These are phyloP conservation scores for Sphaerostilbella broomeana DNA, from an alignment of 2,329 filamentous ascomycete genomes.

Conservation along the genomic window DNA sequence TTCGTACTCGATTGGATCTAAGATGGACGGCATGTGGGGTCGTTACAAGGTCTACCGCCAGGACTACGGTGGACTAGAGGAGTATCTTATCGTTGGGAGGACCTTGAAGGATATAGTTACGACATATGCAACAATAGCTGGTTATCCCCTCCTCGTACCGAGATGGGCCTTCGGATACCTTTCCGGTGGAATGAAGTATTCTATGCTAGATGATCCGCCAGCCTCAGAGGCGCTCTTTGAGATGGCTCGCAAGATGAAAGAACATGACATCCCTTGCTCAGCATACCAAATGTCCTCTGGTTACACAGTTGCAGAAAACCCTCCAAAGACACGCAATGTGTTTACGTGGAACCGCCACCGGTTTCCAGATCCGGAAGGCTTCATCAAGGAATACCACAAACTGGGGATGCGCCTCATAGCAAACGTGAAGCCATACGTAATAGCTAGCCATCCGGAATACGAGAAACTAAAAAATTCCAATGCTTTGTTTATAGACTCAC, in stretches of 20 bases:
- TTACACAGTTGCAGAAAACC: constrained; percentile 60
- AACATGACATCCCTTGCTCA: constrained; percentile 62
- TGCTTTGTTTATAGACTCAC: constrained; percentile 58
- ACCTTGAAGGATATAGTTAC: constrained; percentile 60
- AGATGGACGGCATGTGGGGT: constrained; percentile 72
- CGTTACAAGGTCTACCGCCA: constrained; percentile 69
- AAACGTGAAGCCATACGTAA: constrained; percentile 68
- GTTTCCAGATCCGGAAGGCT: constrained; percentile 61
- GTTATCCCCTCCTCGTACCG: constrained; percentile 61
- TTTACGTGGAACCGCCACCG: constrained; percentile 60
- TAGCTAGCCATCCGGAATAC: constrained; percentile 62
- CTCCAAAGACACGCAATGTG: constrained; percentile 64
- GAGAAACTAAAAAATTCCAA: constrained; percentile 49
- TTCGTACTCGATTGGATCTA: constrained; percentile 59
- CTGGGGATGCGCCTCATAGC: constrained; percentile 61
- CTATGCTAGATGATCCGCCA: constrained; percentile 42
- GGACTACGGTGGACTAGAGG: constrained; percentile 63
- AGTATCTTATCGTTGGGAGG: constrained; percentile 61
- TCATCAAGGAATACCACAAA: constrained; percentile 54
- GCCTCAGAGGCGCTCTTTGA: constrained; percentile 54
- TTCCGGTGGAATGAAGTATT: constrained; percentile 55
- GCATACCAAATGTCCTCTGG: constrained; percentile 68
- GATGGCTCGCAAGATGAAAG: constrained; percentile 54
- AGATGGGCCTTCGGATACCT: constrained; percentile 69
- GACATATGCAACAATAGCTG: constrained; percentile 60